Percentiles rank a stretch among this genome's conserved stretches.
Evolutionary conservation across 1,139 yeast genomes (phyloP).

Genomic region (Suhomyces guaymorum): DNA sequence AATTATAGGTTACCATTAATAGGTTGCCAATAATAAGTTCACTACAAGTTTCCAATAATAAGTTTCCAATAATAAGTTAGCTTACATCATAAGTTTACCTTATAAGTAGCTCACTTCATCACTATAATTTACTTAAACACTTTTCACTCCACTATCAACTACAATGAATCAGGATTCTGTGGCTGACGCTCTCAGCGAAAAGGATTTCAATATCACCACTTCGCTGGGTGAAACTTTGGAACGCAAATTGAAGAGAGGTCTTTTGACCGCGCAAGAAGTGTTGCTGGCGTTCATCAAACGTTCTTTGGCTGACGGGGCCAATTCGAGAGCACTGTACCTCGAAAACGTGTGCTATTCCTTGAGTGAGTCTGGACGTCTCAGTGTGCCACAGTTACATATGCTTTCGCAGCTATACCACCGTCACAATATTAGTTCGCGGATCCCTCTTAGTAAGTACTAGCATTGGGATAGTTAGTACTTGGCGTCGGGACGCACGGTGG

Average conservation of each 20-base stretch:
- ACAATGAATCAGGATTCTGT: too few relatives aligned
- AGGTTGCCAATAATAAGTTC: too few relatives aligned
- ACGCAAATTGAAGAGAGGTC: constrained; percentile 22
- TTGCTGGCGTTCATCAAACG: constrained; percentile 54
- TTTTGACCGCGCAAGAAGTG: constrained; percentile 46
- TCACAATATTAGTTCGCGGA: not conserved
- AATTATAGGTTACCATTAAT: too few relatives aligned
- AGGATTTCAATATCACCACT: constrained; percentile 22
- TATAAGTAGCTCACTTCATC: too few relatives aligned
- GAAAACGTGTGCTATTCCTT: constrained; percentile 1
- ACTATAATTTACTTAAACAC: too few relatives aligned
- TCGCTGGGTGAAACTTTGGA: constrained; percentile 15
- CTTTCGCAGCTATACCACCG: constrained; percentile 5
- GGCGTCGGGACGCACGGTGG: too few relatives aligned
- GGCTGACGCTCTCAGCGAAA: constrained; percentile 17
- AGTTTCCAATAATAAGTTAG: too few relatives aligned
- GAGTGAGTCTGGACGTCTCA: not conserved
- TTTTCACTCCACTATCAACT: too few relatives aligned
- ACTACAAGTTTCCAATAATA: too few relatives aligned
- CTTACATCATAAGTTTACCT: too few relatives aligned
- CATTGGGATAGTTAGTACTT: too few relatives aligned
- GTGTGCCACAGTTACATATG: constrained; percentile 4
- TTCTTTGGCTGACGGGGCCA: constrained; percentile 29
- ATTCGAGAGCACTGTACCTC: constrained; percentile 4
- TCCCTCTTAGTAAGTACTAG: constrained; percentile 2